Base-by-base conservation (phyloP, 352 stramenopile genomes). In the Phytophthora ohioensis region DNA sequence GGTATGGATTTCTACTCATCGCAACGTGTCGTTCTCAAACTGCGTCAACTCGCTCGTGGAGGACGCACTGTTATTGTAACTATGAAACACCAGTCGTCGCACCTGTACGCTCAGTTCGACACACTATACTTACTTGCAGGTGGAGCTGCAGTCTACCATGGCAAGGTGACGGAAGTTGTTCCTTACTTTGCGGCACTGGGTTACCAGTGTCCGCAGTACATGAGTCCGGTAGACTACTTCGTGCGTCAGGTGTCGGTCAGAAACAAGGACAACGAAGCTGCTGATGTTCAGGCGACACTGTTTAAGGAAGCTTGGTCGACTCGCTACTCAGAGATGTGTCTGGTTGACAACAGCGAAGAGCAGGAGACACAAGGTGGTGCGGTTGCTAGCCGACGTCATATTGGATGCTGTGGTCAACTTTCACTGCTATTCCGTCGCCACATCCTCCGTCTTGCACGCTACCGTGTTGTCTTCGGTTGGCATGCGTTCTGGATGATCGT, bases 1-100 rank as follows among this genome's bases (percentile, higher is more conserved):
- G 90, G 71, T 46, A 73, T 92, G 27, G 85, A 92, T 63, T 82
- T 82, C 54, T 88, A 83, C 70, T 81, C 82, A 41, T 78, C 82
- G 4, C 77, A 92, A 55, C 64, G 61, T 2, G 71, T 91, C 0
- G 64, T 93, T 35, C 43, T 76, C 0, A 82, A 88, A 32, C 66
- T 93, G 3, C 83, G 86, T 42, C 81, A 91, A 41, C 75, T 98
- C 12, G 91, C 91, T 5, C 87, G 91, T 61, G 58, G 78, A 51
- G 91, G 92, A 35, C 91, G 91, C 48, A 98, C 92, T 3, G 80
- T 98, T 7, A 76, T 98, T 13, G 89, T 93, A 35, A 91, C 94
- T 1, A 97, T 98, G 81, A 81, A 90, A 7, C 84, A 91, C 59
- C 92, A 92, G n/a, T 93, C 86, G 32, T 93, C 82, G 1, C 76